Evolutionary conservation across 148 eudicot genomes (phyloP), one percentile per base, ranked within the genome.

Genomic region (Dysphania ambrosioides): DNA sequence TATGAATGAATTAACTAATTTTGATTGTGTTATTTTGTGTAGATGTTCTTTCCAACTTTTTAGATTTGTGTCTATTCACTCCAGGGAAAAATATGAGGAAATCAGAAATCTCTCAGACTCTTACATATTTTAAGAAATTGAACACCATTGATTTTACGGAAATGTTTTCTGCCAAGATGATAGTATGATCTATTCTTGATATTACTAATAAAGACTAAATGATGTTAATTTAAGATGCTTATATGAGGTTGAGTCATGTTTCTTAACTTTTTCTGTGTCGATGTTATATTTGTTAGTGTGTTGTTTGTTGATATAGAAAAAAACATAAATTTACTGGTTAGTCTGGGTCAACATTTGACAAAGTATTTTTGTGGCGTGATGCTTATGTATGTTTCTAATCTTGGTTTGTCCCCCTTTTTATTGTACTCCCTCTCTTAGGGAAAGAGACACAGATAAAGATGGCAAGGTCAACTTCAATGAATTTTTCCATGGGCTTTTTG

Each of bases 361-460:
- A 8, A 66, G 2, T 49, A 27, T 32, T 32, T 63, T 30, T 51
- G 31, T 41, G 73, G 21, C 41, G 21, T 66, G 21, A 53, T 74
- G 67, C 47, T 75, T 47, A 49, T 64, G 10, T 8, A 36, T 75
- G 19, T 72, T 21, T 69, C 10, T 49, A 62, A 58, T 47, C 9
- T 75, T 56, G 64, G 27, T 60, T 61, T 53, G 63, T 60, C 51
- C 68, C 4, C 36, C 26, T 59, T 6, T 64, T 38, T 68, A n/a
- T 4, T 7, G 63, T 64, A 19, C 42, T 23, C 66, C 40, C 38
- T 29, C 68, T 74, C 58, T 67, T 77, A 95, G 99, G 86, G 99
- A 95, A 85, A 88, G 99, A 80, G 99, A 95, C 85, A 79, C 90
- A 6, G 96, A 95, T 79, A 92, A 84, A 89, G 99, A 95, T 85